These are phyloP conservation scores for Phylloporus gajari DNA, from an alignment of 1,284 basidiomycete genomes.

Conservation along the genomic window DNA sequence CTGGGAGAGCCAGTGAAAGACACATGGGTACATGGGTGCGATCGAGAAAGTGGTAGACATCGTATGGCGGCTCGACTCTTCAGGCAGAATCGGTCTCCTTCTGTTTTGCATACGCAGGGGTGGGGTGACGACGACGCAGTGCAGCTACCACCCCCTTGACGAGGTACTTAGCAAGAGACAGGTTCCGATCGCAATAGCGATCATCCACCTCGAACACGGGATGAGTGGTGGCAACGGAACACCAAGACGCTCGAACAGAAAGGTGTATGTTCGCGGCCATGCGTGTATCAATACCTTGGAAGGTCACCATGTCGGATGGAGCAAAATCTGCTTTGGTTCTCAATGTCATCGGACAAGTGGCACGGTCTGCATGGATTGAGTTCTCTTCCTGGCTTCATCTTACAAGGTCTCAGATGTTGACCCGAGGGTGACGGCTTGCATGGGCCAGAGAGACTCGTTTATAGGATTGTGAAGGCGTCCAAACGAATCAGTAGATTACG, in stretches of 20 bases:
- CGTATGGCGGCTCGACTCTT: conserved; percentile 36
- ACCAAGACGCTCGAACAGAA: conserved; percentile 19
- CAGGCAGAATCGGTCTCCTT: conserved; percentile 48
- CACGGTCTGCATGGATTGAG: too few species aligned
- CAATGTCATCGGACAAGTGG: too few species aligned
- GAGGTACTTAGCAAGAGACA: conserved; percentile 44
- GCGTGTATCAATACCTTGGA: conserved; percentile 39
- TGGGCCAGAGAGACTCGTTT: too few species aligned
- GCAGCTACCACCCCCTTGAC: conserved; percentile 49
- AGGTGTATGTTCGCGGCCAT: conserved; percentile 26
- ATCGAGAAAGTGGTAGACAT: conserved; percentile 47
- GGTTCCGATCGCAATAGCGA: conserved; percentile 47
- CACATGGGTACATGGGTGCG: conserved; percentile 37
- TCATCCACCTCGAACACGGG: conserved; percentile 50
- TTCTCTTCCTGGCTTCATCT: too few species aligned
- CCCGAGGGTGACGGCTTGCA: too few species aligned
- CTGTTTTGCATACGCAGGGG: conserved; percentile 49
- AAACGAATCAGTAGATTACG: too few species aligned
- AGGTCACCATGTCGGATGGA: too few species aligned
- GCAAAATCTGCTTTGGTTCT: too few species aligned
- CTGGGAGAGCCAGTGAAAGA: conserved; percentile 46
- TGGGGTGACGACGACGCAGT: conserved; percentile 44
- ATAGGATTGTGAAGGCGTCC: too few species aligned
- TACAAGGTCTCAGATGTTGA: too few species aligned
- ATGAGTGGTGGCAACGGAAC: neutral